Percentiles rank a stretch among this genome's conserved stretches.
Conservation (phyloP, 257 asterid species). For the Henckelia pumila region DNA sequence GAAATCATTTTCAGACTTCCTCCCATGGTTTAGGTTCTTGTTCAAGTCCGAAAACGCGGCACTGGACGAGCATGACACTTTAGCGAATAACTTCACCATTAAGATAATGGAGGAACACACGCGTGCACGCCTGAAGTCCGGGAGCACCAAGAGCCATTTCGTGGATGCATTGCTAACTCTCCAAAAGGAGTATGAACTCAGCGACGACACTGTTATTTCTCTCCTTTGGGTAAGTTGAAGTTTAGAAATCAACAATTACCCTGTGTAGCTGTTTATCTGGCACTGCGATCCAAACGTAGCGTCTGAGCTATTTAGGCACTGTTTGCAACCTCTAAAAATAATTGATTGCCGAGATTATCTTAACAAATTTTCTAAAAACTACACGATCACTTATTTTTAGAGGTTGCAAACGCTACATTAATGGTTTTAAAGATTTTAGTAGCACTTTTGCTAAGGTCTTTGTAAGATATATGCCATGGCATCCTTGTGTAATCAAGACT, state of each 20-base stretch:
- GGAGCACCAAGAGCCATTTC: slow-evolving; percentile 73
- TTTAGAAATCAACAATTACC: background rate
- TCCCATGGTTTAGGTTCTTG: slow-evolving; percentile 61
- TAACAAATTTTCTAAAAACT: too few species aligned
- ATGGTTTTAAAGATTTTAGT: background rate
- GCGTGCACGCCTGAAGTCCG: slow-evolving; percentile 50
- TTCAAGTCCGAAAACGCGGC: slow-evolving; percentile 40
- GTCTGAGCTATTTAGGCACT: background rate
- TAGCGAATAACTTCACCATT: slow-evolving; percentile 50
- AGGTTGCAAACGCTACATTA: too few species aligned
- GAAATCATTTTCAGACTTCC: slow-evolving; percentile 52
- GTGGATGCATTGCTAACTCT: slow-evolving; percentile 78
- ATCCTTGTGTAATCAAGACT: background rate
- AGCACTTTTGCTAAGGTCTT: background rate
- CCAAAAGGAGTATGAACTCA: slow-evolving; percentile 65
- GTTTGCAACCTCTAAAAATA: too few species aligned
- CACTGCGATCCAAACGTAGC: too few species aligned
- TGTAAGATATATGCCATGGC: background rate
- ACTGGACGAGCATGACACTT: slow-evolving; percentile 45
- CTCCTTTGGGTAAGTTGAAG: slow-evolving; percentile 70
- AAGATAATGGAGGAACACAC: slow-evolving; percentile 84
- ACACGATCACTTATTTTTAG: too few species aligned
- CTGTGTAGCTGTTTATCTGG: too few species aligned
- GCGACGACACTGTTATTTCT: slow-evolving; percentile 64
- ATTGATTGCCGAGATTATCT: too few species aligned